phyloP scores from a whole-genome alignment of 2,329 filamentous ascomycete genomes.

The Rhexocercosporidium sp. region DNA sequence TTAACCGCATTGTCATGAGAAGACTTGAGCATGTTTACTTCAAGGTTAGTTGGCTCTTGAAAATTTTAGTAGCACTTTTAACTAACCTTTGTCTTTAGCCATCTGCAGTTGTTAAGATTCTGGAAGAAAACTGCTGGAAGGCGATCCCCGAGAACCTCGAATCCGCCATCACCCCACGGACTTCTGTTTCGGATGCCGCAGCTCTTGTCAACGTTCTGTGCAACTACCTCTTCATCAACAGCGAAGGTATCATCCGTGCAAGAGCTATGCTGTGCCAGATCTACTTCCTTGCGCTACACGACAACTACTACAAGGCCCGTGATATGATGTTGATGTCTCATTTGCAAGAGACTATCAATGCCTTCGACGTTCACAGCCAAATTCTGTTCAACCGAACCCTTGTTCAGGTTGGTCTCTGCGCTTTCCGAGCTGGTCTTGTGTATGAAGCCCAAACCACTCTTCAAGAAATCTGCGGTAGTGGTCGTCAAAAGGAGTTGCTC shows the following conservation, averaged over 20 bases:
- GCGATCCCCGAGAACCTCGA: conserved; percentile 71
- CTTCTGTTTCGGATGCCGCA: conserved; percentile 69
- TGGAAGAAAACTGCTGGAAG: conserved; percentile 96
- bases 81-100: conserved; percentile 57
- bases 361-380: conserved; percentile 95
- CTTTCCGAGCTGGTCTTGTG: conserved; percentile 94
- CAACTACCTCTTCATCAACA: conserved; percentile 93
- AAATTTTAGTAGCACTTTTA: conserved; percentile 34
- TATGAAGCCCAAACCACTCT: conserved; percentile 98
- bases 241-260: conserved; percentile 93
- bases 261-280: conserved; percentile 98
- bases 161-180: conserved; percentile 80
- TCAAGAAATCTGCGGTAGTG: conserved; percentile 97
- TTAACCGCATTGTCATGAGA: conserved; percentile 93
- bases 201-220: conserved; percentile 85
- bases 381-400: conserved; percentile 98
- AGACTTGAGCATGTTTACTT: conserved; percentile 98
- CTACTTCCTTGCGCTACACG: conserved; percentile 96
- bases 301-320: conserved; percentile 96
- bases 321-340: conserved; percentile 99
- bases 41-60: conserved; percentile 64
- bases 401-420: conserved; percentile 96
- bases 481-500: conserved; percentile 95
- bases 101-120: conserved; percentile 86
- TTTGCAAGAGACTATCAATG: conserved; percentile 94